Conservation (phyloP, 495 filamentous ascomycete species). For the Trichocladium antarcticum region DNA sequence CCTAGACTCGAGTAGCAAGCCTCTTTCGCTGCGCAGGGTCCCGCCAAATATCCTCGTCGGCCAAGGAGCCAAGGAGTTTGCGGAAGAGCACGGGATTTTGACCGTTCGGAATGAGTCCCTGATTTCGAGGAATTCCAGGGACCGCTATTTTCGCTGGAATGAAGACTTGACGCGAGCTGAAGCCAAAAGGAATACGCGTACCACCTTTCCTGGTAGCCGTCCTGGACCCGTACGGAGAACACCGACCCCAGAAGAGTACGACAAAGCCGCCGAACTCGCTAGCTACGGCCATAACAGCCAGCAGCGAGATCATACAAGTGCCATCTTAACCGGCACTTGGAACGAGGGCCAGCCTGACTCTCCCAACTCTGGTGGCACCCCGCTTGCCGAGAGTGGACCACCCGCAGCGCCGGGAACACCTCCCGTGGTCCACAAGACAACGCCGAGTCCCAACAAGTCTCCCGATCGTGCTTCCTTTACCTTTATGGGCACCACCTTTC, state of each 20-base stretch:
- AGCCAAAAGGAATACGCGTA: constrained; percentile 7
- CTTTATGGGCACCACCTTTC: constrained; percentile 11
- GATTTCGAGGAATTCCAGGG: constrained; percentile 59
- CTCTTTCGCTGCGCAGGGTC: constrained; percentile 70
- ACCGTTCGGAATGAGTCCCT: constrained; percentile 60
- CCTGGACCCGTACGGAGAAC: constrained; percentile 4
- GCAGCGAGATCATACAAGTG: constrained; percentile 38
- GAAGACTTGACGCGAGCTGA: constrained; percentile 56
- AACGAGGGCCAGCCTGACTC: constrained; percentile 51
- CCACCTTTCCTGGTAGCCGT: background rate
- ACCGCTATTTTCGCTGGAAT: constrained; percentile 67
- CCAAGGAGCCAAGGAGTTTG: constrained; percentile 73
- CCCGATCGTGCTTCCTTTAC: constrained; percentile 7
- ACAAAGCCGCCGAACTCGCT: constrained; percentile 10
- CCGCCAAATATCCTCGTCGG: constrained; percentile 88
- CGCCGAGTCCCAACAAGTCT: background rate
- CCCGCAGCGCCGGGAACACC: background rate
- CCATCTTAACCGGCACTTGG: constrained; percentile 46
- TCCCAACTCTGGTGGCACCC: constrained; percentile 18
- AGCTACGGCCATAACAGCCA: constrained; percentile 7
- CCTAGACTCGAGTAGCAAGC: constrained; percentile 58
- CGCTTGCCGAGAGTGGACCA: constrained; percentile 9
- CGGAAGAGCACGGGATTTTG: constrained; percentile 60
- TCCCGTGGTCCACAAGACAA: background rate
- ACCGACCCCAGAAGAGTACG: constrained; percentile 16